A percentile compares a stretch with the other conserved stretches of the same genome.
Conservation (phyloP, 2,329 filamentous ascomycete genomes). For the Tolypocladium ophioglossoides region DNA sequence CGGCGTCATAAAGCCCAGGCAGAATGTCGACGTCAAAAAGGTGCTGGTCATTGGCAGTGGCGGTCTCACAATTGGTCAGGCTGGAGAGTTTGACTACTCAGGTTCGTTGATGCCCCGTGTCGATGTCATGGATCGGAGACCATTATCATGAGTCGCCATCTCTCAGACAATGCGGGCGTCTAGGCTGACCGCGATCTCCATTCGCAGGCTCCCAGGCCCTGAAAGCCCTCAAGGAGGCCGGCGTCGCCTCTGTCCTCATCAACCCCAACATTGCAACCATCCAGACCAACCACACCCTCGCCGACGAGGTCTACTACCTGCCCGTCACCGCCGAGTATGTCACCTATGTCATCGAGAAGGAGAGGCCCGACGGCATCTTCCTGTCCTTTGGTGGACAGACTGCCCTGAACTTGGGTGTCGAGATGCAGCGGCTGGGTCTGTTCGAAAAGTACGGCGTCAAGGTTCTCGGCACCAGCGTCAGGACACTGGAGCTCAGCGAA, state of each 20-base stretch:
- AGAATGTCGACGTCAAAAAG: constrained; percentile 87
- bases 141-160: too few relatives aligned
- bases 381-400: constrained; percentile 97
- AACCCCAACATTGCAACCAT: constrained; percentile 99
- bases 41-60: constrained; percentile 93
- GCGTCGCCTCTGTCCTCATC: constrained; percentile 82
- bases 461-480: constrained; percentile 89
- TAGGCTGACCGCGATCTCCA: constrained; percentile 5
- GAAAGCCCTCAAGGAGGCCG: constrained; percentile 93
- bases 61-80: constrained; percentile 92
- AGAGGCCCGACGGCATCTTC: constrained; percentile 93
- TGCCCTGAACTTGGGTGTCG: constrained; percentile 88
- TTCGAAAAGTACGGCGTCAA: constrained; percentile 94
- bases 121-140: not conserved
- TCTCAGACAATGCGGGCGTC: not conserved
- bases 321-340: constrained; percentile 97
- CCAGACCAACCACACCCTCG: constrained; percentile 91
- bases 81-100: constrained; percentile 97
- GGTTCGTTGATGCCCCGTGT: constrained; percentile 45
- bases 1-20: constrained; percentile 69
- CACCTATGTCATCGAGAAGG: constrained; percentile 91
- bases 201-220: constrained; percentile 78
- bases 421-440: constrained; percentile 92
- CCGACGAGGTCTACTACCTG: constrained; percentile 96
- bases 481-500: constrained; percentile 88